phyloP scores from a whole-genome alignment of 2,329 filamentous ascomycete species.

The Xylaria sp. region DNA sequence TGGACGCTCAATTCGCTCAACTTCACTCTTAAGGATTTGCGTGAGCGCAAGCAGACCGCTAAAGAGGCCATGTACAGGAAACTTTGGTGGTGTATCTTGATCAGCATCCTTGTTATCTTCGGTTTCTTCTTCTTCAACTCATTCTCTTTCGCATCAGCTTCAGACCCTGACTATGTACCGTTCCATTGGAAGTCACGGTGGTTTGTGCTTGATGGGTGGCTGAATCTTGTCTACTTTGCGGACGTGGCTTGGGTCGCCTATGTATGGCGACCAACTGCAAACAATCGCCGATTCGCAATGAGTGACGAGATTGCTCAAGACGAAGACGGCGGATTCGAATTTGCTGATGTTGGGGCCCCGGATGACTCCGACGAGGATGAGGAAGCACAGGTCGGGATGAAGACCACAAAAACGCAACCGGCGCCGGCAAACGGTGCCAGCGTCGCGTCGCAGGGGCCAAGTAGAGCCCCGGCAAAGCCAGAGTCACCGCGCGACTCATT shows the following conservation, averaged over 20 bases:
- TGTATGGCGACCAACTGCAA: constrained; percentile 94
- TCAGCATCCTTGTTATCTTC: constrained; percentile 94
- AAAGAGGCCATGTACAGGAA: constrained; percentile 98
- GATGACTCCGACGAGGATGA: constrained; percentile 72
- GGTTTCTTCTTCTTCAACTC: constrained; percentile 99
- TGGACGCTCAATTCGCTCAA: constrained; percentile 98
- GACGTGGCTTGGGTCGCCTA: constrained; percentile 95
- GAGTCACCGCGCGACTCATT: constrained; percentile 68
- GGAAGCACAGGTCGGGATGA: constrained; percentile 62
- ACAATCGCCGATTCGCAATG: constrained; percentile 98
- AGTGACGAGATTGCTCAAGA: constrained; percentile 99
- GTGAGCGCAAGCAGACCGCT: constrained; percentile 90
- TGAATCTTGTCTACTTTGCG: constrained; percentile 94
- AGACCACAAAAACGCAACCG: constrained; percentile 46
- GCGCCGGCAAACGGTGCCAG: constrained; percentile 36
- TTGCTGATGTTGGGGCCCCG: constrained; percentile 86
- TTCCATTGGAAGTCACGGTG: constrained; percentile 97
- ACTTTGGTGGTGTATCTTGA: constrained; percentile 96
- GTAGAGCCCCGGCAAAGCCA: constrained; percentile 49
- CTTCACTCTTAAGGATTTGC: constrained; percentile 94
- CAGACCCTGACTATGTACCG: constrained; percentile 89
- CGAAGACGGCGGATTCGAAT: constrained; percentile 94
- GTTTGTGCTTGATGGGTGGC: constrained; percentile 97
- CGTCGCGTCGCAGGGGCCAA: constrained; percentile 40
- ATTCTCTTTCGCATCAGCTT: constrained; percentile 88